A percentile compares a stretch with the other conserved stretches of the same genome.
phyloP scores from a whole-genome alignment of 164 flowering plant genomes.

The Berberis vulgaris region DNA sequence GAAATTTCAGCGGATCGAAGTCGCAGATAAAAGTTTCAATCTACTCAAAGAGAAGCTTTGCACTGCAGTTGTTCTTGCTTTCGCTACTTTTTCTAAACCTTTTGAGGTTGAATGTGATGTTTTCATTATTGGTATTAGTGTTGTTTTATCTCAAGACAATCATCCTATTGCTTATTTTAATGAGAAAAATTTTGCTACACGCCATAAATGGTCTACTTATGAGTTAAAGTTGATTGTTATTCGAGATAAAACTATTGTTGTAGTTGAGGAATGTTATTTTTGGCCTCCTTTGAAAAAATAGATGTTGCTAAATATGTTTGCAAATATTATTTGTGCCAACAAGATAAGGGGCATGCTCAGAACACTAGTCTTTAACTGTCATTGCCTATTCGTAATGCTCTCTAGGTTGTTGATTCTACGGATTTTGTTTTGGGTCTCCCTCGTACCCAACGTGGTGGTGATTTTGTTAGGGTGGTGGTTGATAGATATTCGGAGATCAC shows the following conservation, averaged over 20 bases:
- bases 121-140: neutral
- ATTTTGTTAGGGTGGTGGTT: too few relatives aligned
- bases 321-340: too few relatives aligned
- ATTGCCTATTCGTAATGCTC: too few relatives aligned
- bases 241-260: too few relatives aligned
- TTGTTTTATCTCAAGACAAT: neutral
- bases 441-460: too few relatives aligned
- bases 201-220: neutral
- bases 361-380: too few relatives aligned
- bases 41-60: neutral
- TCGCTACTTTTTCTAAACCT: neutral
- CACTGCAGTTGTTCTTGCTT: neutral
- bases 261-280: neutral
- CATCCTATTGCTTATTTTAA: neutral
- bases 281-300: too few relatives aligned
- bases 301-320: too few relatives aligned
- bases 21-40: neutral
- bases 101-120: conserved; percentile 4
- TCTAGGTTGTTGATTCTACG: too few relatives aligned
- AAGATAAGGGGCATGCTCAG: too few relatives aligned
- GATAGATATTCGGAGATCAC: too few relatives aligned
- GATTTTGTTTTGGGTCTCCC: too few relatives aligned
- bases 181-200: neutral
- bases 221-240: neutral
- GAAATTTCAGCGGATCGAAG: neutral